phyloP scores from a whole-genome alignment of 2,329 filamentous ascomycete genomes.

The Zymoseptoria crescenta region DNA sequence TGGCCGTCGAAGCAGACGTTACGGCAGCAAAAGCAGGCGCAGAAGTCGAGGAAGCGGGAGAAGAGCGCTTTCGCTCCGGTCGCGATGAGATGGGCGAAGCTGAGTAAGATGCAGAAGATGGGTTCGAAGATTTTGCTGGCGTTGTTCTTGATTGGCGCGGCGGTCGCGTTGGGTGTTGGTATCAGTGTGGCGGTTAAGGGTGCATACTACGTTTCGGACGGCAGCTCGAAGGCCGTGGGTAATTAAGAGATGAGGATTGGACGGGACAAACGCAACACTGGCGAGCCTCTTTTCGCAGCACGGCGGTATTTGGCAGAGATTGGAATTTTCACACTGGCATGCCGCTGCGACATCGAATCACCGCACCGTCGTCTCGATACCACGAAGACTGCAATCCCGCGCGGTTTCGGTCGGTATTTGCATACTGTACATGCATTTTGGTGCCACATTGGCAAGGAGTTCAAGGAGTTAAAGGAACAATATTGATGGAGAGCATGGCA shows the following conservation, averaged over 20 bases:
- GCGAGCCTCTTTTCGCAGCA: neutral
- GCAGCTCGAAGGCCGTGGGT: constrained; percentile 11
- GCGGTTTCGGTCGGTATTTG: neutral
- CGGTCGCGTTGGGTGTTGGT: constrained; percentile 42
- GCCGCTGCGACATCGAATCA: neutral
- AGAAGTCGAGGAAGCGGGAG: constrained; percentile 27
- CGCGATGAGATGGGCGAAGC: constrained; percentile 29
- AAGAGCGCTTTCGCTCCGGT: constrained; percentile 29
- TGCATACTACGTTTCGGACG: constrained; percentile 37
- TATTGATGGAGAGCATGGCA: neutral
- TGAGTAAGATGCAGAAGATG: constrained; percentile 39
- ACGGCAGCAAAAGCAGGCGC: constrained; percentile 33
- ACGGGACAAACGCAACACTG: neutral
- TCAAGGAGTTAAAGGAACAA: neutral
- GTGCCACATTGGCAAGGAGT: neutral
- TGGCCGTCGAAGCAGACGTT: constrained; percentile 44
- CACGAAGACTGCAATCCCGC: neutral
- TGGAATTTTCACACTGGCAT: no score
- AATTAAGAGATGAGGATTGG: neutral
- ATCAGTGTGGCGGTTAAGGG: constrained; percentile 44
- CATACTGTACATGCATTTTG: neutral
- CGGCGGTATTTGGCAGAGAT: no score
- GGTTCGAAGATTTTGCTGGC: constrained; percentile 40
- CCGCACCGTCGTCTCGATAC: neutral
- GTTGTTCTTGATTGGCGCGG: constrained; percentile 38